A percentile compares a stretch with the other conserved stretches of the same genome.
Evolutionary conservation across 2,329 filamentous ascomycete genomes (phyloP).

Genomic region (Cryphonectria naterciae): DNA sequence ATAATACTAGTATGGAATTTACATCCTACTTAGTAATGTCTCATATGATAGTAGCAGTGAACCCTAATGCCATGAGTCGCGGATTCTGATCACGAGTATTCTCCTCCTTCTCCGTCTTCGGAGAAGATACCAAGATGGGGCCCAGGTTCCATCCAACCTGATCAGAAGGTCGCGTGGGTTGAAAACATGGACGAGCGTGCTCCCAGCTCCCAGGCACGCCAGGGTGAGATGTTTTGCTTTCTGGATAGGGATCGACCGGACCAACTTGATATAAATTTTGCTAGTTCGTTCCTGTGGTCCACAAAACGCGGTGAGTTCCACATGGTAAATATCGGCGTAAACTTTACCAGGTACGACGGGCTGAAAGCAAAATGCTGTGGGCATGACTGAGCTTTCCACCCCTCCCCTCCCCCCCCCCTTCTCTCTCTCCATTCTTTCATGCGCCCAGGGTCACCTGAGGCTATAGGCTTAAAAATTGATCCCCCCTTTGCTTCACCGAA

Average conservation of each 20-base stretch:
- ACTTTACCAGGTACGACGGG: not conserved
- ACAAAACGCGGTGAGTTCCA: not conserved
- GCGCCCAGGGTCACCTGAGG: not conserved
- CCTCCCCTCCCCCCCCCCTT: too few species aligned
- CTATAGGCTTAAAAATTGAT: too few species aligned
- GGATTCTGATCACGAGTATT: not conserved
- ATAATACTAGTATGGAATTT: not conserved
- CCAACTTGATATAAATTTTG: not conserved
- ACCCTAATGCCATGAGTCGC: not conserved
- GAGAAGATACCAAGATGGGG: not conserved
- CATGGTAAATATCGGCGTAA: not conserved
- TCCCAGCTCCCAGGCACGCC: not conserved
- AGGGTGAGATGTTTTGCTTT: not conserved
- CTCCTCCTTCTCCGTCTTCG: not conserved
- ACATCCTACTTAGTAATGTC: not conserved
- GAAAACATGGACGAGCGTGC: not conserved
- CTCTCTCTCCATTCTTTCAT: not conserved
- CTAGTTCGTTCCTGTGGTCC: not conserved
- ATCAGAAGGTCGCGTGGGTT: not conserved
- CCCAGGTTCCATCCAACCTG: not conserved
- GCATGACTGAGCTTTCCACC: not conserved
- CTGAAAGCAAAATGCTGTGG: not conserved
- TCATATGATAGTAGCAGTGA: not conserved
- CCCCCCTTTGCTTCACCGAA: too few species aligned
- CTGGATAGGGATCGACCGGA: not conserved